phyloP scores from a whole-genome alignment of 352 stramenopile genomes.

The Phytophthora melonis region DNA sequence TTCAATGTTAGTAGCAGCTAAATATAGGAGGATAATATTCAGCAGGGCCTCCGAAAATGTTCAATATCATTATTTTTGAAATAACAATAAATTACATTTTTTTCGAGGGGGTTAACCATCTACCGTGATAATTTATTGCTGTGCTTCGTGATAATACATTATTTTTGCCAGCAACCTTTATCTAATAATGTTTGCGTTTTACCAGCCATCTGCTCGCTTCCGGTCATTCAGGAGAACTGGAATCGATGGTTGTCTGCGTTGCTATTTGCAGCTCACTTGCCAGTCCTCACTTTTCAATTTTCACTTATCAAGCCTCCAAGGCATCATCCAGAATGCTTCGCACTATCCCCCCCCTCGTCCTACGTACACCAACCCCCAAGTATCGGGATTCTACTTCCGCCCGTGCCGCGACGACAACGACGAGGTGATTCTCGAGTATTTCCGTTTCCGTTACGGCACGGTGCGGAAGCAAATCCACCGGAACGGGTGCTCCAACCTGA shows the following conservation, averaged over 20 bases:
- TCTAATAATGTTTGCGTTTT: background rate
- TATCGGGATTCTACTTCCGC: background rate
- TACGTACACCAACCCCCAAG: background rate
- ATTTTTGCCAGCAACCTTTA: background rate
- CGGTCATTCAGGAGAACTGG: background rate
- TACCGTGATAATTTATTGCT: background rate
- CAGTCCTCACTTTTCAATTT: background rate
- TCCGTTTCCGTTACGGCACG: slow-evolving; percentile 3
- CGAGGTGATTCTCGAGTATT: slow-evolving; percentile 2
- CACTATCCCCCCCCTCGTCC: background rate
- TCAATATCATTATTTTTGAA: too few species aligned
- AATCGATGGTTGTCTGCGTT: background rate
- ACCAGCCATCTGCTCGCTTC: background rate
- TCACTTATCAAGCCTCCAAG: background rate
- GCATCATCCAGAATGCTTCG: background rate
- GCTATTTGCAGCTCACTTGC: background rate
- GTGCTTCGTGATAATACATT: background rate
- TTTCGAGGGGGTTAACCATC: background rate
- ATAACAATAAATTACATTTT: background rate
- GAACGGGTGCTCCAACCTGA: background rate
- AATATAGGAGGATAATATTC: too few species aligned
- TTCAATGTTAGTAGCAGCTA: too few species aligned
- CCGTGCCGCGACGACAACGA: background rate
- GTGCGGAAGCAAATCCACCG: background rate
- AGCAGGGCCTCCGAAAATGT: too few species aligned